Percentiles rank a stretch among this genome's conserved stretches.
Evolutionary conservation across 2,329 filamentous ascomycete species (phyloP).

Genomic region (Phaeoacremonium minimum): DNA sequence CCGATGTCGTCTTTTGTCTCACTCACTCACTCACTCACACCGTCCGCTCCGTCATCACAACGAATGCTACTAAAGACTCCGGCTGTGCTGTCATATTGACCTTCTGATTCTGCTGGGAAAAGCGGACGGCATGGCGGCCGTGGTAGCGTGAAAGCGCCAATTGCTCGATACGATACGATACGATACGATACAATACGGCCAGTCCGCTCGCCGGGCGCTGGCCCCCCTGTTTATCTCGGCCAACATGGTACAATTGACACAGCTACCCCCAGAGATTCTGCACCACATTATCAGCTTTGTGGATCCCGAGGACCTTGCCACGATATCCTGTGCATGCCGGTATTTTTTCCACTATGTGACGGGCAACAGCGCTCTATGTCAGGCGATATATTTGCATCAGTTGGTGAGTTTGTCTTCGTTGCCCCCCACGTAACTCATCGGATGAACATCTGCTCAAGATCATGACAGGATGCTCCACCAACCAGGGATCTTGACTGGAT

Average conservation of each 20-base stretch:
- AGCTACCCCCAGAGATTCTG: slow-evolving; percentile 59
- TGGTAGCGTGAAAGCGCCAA: too few species aligned
- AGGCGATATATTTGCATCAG: slow-evolving; percentile 53
- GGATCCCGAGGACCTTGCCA: slow-evolving; percentile 50
- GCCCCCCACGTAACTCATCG: background rate
- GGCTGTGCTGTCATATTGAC: too few species aligned
- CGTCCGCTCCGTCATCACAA: too few species aligned
- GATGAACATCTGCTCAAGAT: too few species aligned
- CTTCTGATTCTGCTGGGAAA: too few species aligned
- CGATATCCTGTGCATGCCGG: slow-evolving; percentile 46
- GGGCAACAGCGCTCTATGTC: slow-evolving; percentile 56
- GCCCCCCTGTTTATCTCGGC: background rate
- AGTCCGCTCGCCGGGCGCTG: too few species aligned
- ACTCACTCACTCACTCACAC: too few species aligned
- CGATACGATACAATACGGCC: too few species aligned
- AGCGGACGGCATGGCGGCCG: too few species aligned
- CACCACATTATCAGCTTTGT: slow-evolving; percentile 56
- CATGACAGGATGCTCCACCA: slow-evolving; percentile 6
- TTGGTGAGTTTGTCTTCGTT: slow-evolving; percentile 36
- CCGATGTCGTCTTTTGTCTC: too few species aligned
- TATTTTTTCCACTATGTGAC: slow-evolving; percentile 49
- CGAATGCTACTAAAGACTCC: too few species aligned
- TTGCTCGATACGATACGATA: too few species aligned
- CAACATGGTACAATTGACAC: slow-evolving; percentile 25
- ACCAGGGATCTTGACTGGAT: slow-evolving; percentile 7